Evolutionary conservation across 169 alveolate species (phyloP), one percentile per base, ranked within the genome.

Genomic region (Theileria orientalis): DNA sequence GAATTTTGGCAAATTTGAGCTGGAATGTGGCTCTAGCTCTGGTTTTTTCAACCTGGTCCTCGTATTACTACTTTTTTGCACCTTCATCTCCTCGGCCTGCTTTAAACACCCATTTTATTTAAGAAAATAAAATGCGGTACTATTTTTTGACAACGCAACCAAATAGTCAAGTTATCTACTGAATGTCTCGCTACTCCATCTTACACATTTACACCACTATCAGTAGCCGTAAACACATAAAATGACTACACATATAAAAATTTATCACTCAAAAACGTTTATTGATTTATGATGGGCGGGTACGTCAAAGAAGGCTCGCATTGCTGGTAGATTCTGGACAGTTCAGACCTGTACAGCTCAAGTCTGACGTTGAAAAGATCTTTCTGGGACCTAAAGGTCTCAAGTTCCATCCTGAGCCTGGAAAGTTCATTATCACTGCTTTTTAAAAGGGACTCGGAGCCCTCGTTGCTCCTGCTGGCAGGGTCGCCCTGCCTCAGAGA

Each of bases 281-380:
- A n/a, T n/a, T n/a, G n/a, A n/a, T n/a, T n/a, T n/a, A n/a, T n/a
- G n/a, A n/a, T n/a, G n/a, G n/a, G n/a, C n/a, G n/a, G n/a, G n/a
- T n/a, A n/a, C n/a, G n/a, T n/a, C n/a, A 16, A 2, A 33, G 47
- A 37, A 32, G 68, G 37, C 27, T 59, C 25, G 9, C 25, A 67
- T 21, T 47, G 14, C 30, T 54, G 63, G 67, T 76, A 76, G 2
- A 76, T 21, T 19, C 78, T 70, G 11, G 70, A 27, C 19, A 76
- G 23, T 60, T 76, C 85, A 32, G 41, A 63, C 68, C 64, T 76
- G 67, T 76, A 76, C 25, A 76, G 51, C 32, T 74, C 84, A 0
- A 74, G 69, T 41, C 64, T 73, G 37, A 32, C 19, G 25, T n/a
- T 49, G 32, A 49, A 32, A 13, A 5, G 7, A 3, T 49, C 35